Evolutionary conservation across 108 stramenopile species (phyloP).

Genomic region (Skeletonema marinoi): DNA sequence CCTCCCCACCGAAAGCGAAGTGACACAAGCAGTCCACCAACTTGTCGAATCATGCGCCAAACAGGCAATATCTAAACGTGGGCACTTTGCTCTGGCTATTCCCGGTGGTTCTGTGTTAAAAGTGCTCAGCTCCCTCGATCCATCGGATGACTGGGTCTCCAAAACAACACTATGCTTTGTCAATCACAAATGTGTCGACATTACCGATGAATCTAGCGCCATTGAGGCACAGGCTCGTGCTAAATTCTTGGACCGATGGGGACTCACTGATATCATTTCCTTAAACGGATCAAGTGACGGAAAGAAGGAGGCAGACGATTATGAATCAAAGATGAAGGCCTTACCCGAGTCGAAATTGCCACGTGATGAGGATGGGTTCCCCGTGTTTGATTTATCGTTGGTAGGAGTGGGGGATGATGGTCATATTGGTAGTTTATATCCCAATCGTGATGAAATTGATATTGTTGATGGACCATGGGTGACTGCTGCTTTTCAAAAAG

Average conservation of each 20-base stretch:
- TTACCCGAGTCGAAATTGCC: slow-evolving; percentile 51
- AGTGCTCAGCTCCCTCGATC: slow-evolving; percentile 51
- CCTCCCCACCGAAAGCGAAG: slow-evolving; percentile 47
- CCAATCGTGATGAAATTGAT: slow-evolving; percentile 65
- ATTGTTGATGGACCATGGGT: slow-evolving; percentile 61
- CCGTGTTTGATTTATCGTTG: slow-evolving; percentile 78
- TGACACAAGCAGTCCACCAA: slow-evolving; percentile 42
- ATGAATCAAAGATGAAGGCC: slow-evolving; percentile 56
- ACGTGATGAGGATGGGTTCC: slow-evolving; percentile 61
- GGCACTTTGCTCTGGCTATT: slow-evolving; percentile 79
- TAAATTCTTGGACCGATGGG: slow-evolving; percentile 70
- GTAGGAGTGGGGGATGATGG: slow-evolving; percentile 88
- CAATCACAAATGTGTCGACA: slow-evolving; percentile 83
- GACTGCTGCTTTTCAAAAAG: slow-evolving; percentile 64
- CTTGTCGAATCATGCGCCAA: slow-evolving; percentile 49
- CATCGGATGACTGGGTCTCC: slow-evolving; percentile 53
- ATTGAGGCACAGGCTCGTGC: slow-evolving; percentile 78
- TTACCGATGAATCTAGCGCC: slow-evolving; percentile 56
- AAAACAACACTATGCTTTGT: slow-evolving; percentile 77
- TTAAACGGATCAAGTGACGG: slow-evolving; percentile 65
- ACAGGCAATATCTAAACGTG: slow-evolving; percentile 55
- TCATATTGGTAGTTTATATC: slow-evolving; percentile 79
- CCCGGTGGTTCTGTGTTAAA: slow-evolving; percentile 83
- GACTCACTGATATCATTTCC: slow-evolving; percentile 47
- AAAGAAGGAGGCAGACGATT: slow-evolving; percentile 58